A percentile compares a stretch with the other conserved stretches of the same genome.
Conservation (phyloP, 345 rosid genomes). For the Draba incana region DNA sequence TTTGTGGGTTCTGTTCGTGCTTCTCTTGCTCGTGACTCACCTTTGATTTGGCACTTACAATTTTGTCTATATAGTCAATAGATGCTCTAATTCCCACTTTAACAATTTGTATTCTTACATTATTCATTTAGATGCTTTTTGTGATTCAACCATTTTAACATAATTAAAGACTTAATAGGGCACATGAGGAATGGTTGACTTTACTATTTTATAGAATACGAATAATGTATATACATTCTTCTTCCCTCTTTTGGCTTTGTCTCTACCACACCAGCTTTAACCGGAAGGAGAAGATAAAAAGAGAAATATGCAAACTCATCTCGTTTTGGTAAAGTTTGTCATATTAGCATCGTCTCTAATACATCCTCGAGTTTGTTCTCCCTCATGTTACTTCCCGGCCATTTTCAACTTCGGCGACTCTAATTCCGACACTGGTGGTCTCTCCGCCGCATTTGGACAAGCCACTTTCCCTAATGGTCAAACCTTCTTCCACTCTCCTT, state of each 20-base stretch:
- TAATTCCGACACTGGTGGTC: conserved; percentile 57
- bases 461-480: conserved; percentile 59
- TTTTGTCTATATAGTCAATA: background rate
- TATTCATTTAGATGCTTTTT: background rate
- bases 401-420: conserved; percentile 56
- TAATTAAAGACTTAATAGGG: background rate
- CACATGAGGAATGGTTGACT: background rate
- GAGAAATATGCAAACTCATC: conserved; percentile 16
- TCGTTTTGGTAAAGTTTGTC: conserved; percentile 2
- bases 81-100: background rate
- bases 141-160: conserved; percentile 5
- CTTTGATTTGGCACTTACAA: background rate
- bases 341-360: conserved; percentile 20
- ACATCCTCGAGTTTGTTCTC: conserved; percentile 18
- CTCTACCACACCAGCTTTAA: background rate
- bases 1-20: conserved; percentile 20
- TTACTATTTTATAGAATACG: background rate
- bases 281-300: background rate
- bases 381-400: conserved; percentile 30
- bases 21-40: conserved; percentile 8
- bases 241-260: too few relatives aligned
- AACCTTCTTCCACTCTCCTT: conserved; percentile 59
- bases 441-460: conserved; percentile 66
- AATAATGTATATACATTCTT: too few relatives aligned
- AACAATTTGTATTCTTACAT: background rate